Evolutionary conservation across 306 rosid species (phyloP), one percentile per base, ranked within the genome.

Genomic region (Citrullus amarus): DNA sequence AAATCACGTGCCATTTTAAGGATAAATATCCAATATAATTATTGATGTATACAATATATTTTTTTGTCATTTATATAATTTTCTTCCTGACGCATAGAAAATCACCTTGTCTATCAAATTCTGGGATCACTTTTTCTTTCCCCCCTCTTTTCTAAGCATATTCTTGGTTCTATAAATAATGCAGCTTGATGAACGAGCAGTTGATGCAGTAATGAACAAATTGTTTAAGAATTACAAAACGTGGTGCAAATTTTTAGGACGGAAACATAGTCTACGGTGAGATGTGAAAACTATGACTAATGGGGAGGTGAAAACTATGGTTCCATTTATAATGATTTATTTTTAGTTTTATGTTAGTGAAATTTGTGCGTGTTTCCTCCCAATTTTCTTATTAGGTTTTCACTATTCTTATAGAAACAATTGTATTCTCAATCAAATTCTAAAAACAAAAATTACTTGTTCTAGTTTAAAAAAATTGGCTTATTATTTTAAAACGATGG

Each of bases 121-220:
- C 9, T 25, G 28, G 28, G 1, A 25, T 25, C 28, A 25, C 28
- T 25, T 25, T 25, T 25, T 25, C 28, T 25, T 25, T 25, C 28
- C 28, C 28, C 28, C 28, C 28, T 25, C 28, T 25, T 17, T 56
- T 43, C 59, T 70, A 32, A 22, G 76, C 41, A 50, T 3, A 72
- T 72, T 76, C 20, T 36, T 22, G 32, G 13, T n/a, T 76, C 61
- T 76, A 12, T 76, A 50, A 77, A 12, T 82, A 77, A 12, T 81
- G 92, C 92, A 94, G 98, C 95, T 94, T 75, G 98, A 94, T 81
- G 98, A 91, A 79, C 93, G 97, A 1, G 97, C 97, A n/a, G 86
- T 92, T 79, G 84, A 89, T 78, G 81, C 84, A 56, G 96, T 89
- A 81, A 88, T 89, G 97, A 81, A 76, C 78, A 66, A 59, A 79